Base-by-base conservation (phyloP, 2,329 filamentous ascomycete genomes). In the Alternaria ventricosa region DNA sequence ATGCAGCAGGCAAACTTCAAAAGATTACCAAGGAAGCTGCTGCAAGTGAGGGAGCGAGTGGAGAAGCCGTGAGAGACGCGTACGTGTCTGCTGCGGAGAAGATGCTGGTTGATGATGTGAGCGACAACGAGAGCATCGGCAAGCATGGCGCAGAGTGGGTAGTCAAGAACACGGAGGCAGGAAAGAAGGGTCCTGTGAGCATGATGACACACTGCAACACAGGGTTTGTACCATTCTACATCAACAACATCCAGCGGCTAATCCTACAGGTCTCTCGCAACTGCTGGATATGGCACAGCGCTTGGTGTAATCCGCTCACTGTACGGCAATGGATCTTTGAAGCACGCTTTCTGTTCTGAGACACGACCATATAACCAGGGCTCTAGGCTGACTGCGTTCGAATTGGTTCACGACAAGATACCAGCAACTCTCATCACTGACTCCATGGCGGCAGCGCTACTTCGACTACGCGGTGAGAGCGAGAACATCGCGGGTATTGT, bases 141-240 rank as follows among this genome's bases (percentile, higher is more conserved):
- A 86, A 89, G 63, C 85, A 92, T 78, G 96, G 96, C 43, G 92
- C 94, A 0, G 86, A 89, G 68, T 99, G 96, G 92, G 90, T 99
- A 33, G 81, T 88, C 60, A 82, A 85, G 44, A 88, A 92, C 71
- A 75, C 81, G 50, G 81, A 70, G 80, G 85, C 77, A 77, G 85
- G 67, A 78, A 86, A 68, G 74, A 84, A 77, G 74, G 84, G 81
- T 71, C 84, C 85, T 68, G 82, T 97, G 51, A 93, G 92, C n/a
- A 90, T 99, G 46, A 83, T 99, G 70, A 99, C 96, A 11, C 96
- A 99, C 81, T 99, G 96, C 85, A 99, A 99, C 80, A 99, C 96
- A 22, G 96, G 96, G 89, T 91, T 84, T 66, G 71, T 60, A 22
- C 27, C 44, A 49, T 50, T 28, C 28, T 25, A 28, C 18, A 11